Base-by-base conservation (phyloP, 2,329 filamentous ascomycete genomes). In the Sphaerulina vaccinii region DNA sequence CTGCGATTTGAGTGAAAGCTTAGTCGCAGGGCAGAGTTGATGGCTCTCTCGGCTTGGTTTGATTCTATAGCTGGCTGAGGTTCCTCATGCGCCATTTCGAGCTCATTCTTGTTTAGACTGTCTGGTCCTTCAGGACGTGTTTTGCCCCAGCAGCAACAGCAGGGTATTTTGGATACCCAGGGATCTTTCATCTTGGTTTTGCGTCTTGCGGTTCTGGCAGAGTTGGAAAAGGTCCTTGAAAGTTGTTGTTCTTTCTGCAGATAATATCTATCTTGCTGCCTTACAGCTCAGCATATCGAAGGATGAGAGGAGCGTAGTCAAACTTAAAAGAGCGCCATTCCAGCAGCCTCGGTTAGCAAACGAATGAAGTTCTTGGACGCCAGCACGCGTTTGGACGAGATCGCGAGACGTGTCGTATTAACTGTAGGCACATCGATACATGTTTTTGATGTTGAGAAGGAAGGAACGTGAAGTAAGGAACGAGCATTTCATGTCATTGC, bases 151-250 rank as follows among this genome's bases (percentile, higher is more conserved):
- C 48, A 50, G 22, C 48, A 50, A 22, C 38, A 42, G 39, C 48
- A 50, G 48, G 29, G 27, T 9, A 50, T 16, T 16, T 32, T 35
- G 27, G 44, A 22, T 21, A 35, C 23, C 48, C 48, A 50, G 24
- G 48, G 48, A 29, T 50, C 39, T 50, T 50, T 50, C 48, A 50
- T 50, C 6, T 11, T 43, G 19, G 38, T 7, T 32, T 32, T 15
- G 27, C 7, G 27, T 32, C 27, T 32, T 32, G 27, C 7, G 7
- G 7, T 32, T 32, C 7, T 13, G 27, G 27, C 27, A 32, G 13
- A 32, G 27, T 32, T 7, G 27, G 13, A 32, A 32, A 32, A 7
- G 27, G 27, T 13, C 27, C 7, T 13, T 32, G 27, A 5, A 35
- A 5, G 6, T 35, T 35, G 32, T 15, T 29, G 7, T 35, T 35